Evolutionary conservation across 495 filamentous ascomycete genomes (phyloP).

Genomic region (Xylaria bambusicola): DNA sequence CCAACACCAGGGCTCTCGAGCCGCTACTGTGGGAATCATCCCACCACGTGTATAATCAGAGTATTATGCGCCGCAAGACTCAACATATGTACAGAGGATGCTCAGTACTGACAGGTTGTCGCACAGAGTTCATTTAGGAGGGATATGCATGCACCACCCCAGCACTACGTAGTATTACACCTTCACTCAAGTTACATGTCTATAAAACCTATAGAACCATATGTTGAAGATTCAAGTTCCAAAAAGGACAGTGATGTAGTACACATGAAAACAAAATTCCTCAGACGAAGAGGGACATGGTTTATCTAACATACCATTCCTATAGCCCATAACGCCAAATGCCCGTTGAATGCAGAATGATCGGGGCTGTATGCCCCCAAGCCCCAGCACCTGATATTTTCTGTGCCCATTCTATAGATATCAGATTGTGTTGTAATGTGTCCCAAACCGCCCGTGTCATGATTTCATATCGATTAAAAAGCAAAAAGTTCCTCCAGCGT

Average conservation of each 20-base stretch:
- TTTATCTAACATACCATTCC: neutral
- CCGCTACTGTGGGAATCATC: too few relatives aligned
- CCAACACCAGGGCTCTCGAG: too few relatives aligned
- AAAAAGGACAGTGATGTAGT: neutral
- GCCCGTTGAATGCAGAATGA: neutral
- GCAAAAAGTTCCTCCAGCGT: neutral
- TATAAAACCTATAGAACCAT: too few relatives aligned
- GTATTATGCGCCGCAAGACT: too few relatives aligned
- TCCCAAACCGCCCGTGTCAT: neutral
- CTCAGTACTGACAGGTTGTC: too few relatives aligned
- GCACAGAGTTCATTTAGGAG: too few relatives aligned
- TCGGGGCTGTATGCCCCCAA: neutral
- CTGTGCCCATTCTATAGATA: slow-evolving; percentile 7
- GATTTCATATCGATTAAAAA: neutral
- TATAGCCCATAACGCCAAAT: neutral
- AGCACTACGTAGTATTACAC: too few relatives aligned
- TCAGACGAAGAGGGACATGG: neutral
- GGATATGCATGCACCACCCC: too few relatives aligned
- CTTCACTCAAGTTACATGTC: too few relatives aligned
- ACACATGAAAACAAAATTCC: neutral
- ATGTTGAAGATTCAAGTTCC: too few relatives aligned
- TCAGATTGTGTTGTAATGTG: neutral
- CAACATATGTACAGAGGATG: too few relatives aligned
- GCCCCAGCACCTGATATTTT: neutral
- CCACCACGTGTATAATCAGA: too few relatives aligned